Conservation (phyloP, 208 protist species). For the Trypanosoma brucei region DNA sequence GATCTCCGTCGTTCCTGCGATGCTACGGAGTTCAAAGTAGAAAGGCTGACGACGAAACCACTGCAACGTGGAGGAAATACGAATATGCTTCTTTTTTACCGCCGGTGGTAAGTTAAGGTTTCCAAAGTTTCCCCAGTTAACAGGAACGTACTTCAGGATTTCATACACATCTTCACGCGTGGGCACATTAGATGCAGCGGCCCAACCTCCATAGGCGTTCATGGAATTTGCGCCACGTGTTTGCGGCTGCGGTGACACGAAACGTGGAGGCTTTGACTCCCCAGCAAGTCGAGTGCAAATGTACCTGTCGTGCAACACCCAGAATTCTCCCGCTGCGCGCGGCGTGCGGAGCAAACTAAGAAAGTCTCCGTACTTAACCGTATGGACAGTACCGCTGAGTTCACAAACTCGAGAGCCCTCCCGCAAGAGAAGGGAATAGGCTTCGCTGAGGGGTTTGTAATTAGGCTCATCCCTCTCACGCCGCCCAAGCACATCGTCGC, state of each 20-base stretch:
- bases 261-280: conserved; percentile 38
- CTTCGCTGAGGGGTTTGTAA: conserved; percentile 31
- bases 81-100: conserved; percentile 57
- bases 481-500: conserved; percentile 11
- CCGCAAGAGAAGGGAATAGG: conserved; percentile 14
- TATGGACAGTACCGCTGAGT: not conserved
- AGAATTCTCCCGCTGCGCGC: conserved; percentile 19
- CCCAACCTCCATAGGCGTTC: conserved; percentile 81
- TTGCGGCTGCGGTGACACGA: conserved; percentile 31
- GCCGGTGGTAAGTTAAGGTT: conserved; percentile 55
- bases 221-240: conserved; percentile 22
- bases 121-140: conserved; percentile 76
- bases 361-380: conserved; percentile 20
- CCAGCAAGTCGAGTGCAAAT: conserved; percentile 28
- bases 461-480: conserved; percentile 5
- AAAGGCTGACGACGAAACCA: conserved; percentile 84
- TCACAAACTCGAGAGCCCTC: not conserved
- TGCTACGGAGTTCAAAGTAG: conserved; percentile 81
- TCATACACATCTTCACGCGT: conserved; percentile 73
- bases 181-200: conserved; percentile 31
- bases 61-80: conserved; percentile 37
- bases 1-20: conserved; percentile 63
- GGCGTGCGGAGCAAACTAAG: conserved; percentile 12
- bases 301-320: conserved; percentile 27
- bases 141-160: conserved; percentile 78